Conservation (phyloP, 495 filamentous ascomycete species). For the Aspergillus taichungensis region DNA sequence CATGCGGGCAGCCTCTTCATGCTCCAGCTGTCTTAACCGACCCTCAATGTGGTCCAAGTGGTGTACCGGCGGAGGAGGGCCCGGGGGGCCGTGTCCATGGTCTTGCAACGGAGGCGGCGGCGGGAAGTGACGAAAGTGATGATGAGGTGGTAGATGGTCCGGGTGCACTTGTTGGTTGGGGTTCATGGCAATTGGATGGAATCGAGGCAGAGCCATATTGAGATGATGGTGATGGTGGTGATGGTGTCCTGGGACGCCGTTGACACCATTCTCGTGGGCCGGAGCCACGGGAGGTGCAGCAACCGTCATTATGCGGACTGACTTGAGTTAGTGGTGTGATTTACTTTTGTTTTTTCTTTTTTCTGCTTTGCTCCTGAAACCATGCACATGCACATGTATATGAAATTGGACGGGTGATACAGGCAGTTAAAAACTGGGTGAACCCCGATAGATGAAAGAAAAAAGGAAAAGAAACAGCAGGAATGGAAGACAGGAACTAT, state of each 20-base stretch:
- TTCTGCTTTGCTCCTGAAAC: neutral
- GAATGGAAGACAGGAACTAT: neutral
- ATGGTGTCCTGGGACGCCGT: slow-evolving; percentile 23
- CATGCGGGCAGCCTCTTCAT: slow-evolving; percentile 39
- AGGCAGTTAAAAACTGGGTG: neutral
- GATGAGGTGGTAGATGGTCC: slow-evolving; percentile 30
- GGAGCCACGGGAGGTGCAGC: slow-evolving; percentile 34
- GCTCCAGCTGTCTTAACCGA: slow-evolving; percentile 38
- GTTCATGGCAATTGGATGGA: slow-evolving; percentile 43
- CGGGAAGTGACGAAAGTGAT: slow-evolving; percentile 31
- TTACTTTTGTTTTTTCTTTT: slow-evolving; percentile 2
- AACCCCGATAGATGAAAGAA: neutral
- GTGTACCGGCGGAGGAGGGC: slow-evolving; percentile 18
- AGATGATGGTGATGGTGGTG: slow-evolving; percentile 3
- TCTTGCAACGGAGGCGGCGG: slow-evolving; percentile 29
- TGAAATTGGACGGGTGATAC: neutral
- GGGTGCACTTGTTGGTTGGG: slow-evolving; percentile 29
- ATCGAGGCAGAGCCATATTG: slow-evolving; percentile 30
- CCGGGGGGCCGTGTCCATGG: slow-evolving; percentile 23
- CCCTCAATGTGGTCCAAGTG: slow-evolving; percentile 37
- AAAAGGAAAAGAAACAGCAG: neutral
- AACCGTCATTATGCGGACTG: slow-evolving; percentile 28
- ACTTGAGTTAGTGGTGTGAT: neutral
- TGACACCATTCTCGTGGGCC: slow-evolving; percentile 29
- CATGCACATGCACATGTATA: slow-evolving; percentile 4